Evolutionary conservation across 306 rosid genomes (phyloP), one percentile per base, ranked within the genome.

Genomic region (Erythrophleum fordii): DNA sequence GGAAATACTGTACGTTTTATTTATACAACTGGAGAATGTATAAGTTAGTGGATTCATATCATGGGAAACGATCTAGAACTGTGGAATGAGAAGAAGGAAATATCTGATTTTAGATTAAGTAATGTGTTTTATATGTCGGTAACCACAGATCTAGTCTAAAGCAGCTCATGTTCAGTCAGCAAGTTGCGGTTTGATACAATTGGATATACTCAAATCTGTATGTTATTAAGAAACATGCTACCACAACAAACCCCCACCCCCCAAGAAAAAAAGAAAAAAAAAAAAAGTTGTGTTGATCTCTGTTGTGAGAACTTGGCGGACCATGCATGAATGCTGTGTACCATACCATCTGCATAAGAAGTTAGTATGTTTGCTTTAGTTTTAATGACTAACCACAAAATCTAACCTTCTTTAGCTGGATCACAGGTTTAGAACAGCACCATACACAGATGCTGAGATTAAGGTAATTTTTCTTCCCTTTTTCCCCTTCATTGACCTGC

Each of bases 401-500:
- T 51, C 60, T 77, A 8, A 10, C 34, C 72, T 66, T 69, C 87
- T 73, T 81, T 73, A 41, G 17, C 56, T 87, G 81, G 35, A 80
- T 61, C 60, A 37, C 91, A 95, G 97, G 95, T 87, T 73, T 79
- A 86, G 97, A 79, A 81, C 84, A 81, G 82, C 86, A 18, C 98
- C 97, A 48, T 95, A 91, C 82, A 80, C 98, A 34, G 97, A 92
- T 49, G 93, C 92, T 25, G 97, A 95, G 89, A 87, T 95, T 48
- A 92, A 95, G 99, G 99, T 92, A 82, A 52, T 44, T 60, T 72
- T n/a, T 73, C 78, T 25, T 56, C 17, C 16, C 34, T 9, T 56
- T 56, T 67, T 59, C 69, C 61, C 14, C 52, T 31, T 52, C 3
- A 48, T 16, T 48, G 53, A 48, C 53, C 20, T 2, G 53, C 53